phyloP scores from a whole-genome alignment of 2,329 filamentous ascomycete species.

The Penicillium sp. region DNA sequence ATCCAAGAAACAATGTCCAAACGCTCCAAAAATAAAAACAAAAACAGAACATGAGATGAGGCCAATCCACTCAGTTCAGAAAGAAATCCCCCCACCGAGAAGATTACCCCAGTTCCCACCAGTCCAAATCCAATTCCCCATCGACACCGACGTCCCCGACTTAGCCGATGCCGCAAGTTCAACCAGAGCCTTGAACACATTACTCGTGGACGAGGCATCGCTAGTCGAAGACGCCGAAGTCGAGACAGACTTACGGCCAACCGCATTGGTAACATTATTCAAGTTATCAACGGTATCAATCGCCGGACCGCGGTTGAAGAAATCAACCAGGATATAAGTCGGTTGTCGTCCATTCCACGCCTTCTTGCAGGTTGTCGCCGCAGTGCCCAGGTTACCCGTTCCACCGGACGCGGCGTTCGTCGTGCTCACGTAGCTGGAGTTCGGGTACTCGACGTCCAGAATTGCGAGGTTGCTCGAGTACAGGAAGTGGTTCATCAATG shows the following conservation, averaged over 20 bases:
- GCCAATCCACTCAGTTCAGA: conserved; percentile 21
- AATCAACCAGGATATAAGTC: conserved; percentile 77
- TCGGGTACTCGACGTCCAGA: conserved; percentile 60
- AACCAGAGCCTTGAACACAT: conserved; percentile 41
- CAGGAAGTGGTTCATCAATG: conserved; percentile 79
- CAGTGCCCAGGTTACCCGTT: conserved; percentile 52
- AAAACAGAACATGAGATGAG: background rate
- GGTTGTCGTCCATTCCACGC: conserved; percentile 62
- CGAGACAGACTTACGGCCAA: conserved; percentile 43
- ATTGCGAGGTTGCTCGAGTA: conserved; percentile 53
- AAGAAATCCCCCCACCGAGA: conserved; percentile 41
- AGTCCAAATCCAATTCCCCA: conserved; percentile 48
- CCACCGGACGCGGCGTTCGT: conserved; percentile 65
- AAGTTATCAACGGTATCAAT: conserved; percentile 67
- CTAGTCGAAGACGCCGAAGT: conserved; percentile 30
- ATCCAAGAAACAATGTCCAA: background rate
- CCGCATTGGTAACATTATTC: conserved; percentile 56
- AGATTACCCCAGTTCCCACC: conserved; percentile 44
- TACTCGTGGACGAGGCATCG: conserved; percentile 31
- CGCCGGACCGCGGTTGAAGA: conserved; percentile 70
- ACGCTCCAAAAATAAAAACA: background rate
- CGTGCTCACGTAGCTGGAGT: conserved; percentile 58
- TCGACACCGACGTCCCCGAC: conserved; percentile 37
- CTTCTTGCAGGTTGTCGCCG: conserved; percentile 53
- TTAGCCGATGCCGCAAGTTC: conserved; percentile 40